Percentiles rank a stretch among this genome's conserved stretches.
These are phyloP conservation scores for Calonectria pteridis DNA, from an alignment of 2,329 filamentous ascomycete species.

Conservation along the genomic window DNA sequence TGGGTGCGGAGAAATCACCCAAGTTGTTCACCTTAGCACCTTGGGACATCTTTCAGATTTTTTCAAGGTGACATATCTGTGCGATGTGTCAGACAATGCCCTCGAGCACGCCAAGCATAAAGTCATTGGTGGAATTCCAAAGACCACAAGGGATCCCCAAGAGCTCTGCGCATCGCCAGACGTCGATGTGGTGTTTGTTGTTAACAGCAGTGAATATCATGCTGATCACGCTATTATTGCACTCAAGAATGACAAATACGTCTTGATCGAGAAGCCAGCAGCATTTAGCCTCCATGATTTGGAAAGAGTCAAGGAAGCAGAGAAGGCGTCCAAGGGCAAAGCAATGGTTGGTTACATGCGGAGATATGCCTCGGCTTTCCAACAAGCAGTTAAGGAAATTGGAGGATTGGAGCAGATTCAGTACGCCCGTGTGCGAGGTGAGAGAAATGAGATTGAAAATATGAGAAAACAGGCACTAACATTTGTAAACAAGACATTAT, in stretches of 20 bases:
- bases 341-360: slow-evolving; percentile 73
- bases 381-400: slow-evolving; percentile 66
- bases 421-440: slow-evolving; percentile 61
- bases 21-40: slow-evolving; percentile 66
- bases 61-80: slow-evolving; percentile 62
- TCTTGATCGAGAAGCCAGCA: slow-evolving; percentile 71
- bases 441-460: not conserved
- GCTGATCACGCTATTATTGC: slow-evolving; percentile 63
- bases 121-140: slow-evolving; percentile 33
- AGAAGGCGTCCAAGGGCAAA: slow-evolving; percentile 55
- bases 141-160: slow-evolving; percentile 52
- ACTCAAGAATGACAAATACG: slow-evolving; percentile 65
- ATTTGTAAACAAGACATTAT: slow-evolving; percentile 24
- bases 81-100: slow-evolving; percentile 59
- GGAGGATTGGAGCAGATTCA: slow-evolving; percentile 62
- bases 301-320: slow-evolving; percentile 61
- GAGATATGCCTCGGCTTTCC: slow-evolving; percentile 68
- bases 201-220: slow-evolving; percentile 66
- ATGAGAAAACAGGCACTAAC: not conserved
- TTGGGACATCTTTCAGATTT: slow-evolving; percentile 58
- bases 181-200: slow-evolving; percentile 67
- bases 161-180: slow-evolving; percentile 57
- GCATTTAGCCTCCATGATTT: slow-evolving; percentile 62
- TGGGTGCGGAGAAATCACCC: slow-evolving; percentile 63
- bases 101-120: slow-evolving; percentile 42